Evolutionary conservation across 2,329 filamentous ascomycete genomes (phyloP).

Genomic region (Phaeosphaeriaceae sp.): DNA sequence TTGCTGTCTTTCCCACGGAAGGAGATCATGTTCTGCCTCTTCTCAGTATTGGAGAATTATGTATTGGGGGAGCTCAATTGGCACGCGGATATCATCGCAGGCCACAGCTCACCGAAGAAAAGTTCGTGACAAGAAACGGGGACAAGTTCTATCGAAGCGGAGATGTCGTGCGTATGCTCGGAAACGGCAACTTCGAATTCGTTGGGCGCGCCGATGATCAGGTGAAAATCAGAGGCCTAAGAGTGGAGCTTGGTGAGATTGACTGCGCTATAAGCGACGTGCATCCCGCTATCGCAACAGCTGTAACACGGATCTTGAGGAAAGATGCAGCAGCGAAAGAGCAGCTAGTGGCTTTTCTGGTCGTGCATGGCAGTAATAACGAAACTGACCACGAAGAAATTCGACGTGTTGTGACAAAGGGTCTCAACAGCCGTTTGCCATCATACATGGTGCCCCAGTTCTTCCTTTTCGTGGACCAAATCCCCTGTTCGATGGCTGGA

Average conservation of each 20-base stretch:
- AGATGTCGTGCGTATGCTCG: slow-evolving; percentile 48
- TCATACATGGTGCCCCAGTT: slow-evolving; percentile 50
- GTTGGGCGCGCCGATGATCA: slow-evolving; percentile 49
- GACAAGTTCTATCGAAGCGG: slow-evolving; percentile 49
- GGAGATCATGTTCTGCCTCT: slow-evolving; percentile 44
- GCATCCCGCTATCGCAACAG: slow-evolving; percentile 28
- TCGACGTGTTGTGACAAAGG: slow-evolving; percentile 22
- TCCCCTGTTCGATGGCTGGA: slow-evolving; percentile 49
- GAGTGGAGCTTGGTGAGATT: slow-evolving; percentile 50
- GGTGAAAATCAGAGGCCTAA: slow-evolving; percentile 49
- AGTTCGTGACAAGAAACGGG: slow-evolving; percentile 37
- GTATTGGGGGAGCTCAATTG: slow-evolving; percentile 55
- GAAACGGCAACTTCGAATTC: slow-evolving; percentile 49
- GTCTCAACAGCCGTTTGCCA: slow-evolving; percentile 34
- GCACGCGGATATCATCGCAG: slow-evolving; percentile 54
- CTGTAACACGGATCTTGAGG: slow-evolving; percentile 42
- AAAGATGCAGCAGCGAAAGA: slow-evolving; percentile 33
- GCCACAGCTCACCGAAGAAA: slow-evolving; percentile 35
- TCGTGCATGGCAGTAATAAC: slow-evolving; percentile 3
- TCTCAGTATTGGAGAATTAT: slow-evolving; percentile 54
- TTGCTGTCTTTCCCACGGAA: slow-evolving; percentile 44
- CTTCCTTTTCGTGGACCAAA: slow-evolving; percentile 38
- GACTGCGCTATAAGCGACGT: slow-evolving; percentile 36
- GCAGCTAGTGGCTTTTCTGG: slow-evolving; percentile 48
- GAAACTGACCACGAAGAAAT: slow-evolving; percentile 19